A percentile compares a stretch with the other conserved stretches of the same genome.
Conservation (phyloP, 1,284 basidiomycete genomes). For the Irpex sp. region DNA sequence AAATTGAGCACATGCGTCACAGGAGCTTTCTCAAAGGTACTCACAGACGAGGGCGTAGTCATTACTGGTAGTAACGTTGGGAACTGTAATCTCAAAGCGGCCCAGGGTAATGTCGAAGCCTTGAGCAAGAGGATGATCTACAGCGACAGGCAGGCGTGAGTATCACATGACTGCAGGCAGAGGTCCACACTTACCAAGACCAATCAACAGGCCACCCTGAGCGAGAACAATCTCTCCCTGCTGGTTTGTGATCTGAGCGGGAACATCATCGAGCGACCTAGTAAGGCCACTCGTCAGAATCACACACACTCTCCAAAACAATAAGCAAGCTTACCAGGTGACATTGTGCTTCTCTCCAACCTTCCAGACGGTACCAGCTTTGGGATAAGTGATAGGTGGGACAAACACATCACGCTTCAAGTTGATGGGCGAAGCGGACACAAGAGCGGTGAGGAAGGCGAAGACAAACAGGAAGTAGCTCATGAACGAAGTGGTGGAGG, state of each 20-base stretch:
- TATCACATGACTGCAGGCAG: neutral
- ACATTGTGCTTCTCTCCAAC: slow-evolving; percentile 39
- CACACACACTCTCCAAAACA: slow-evolving; percentile 7
- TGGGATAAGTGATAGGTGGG: slow-evolving; percentile 39
- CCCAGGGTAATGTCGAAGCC: slow-evolving; percentile 40
- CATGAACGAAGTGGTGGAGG: slow-evolving; percentile 25
- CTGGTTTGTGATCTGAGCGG: slow-evolving; percentile 44
- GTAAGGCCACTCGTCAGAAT: neutral
- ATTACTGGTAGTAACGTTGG: slow-evolving; percentile 20
- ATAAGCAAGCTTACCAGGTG: slow-evolving; percentile 34
- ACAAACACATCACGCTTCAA: slow-evolving; percentile 43
- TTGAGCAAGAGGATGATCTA: slow-evolving; percentile 31
- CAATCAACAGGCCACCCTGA: slow-evolving; percentile 26
- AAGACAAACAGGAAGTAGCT: slow-evolving; percentile 22
- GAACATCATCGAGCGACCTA: slow-evolving; percentile 39
- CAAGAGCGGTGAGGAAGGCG: slow-evolving; percentile 21
- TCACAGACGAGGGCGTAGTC: slow-evolving; percentile 31
- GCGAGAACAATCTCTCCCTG: slow-evolving; percentile 38
- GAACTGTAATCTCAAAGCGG: slow-evolving; percentile 29
- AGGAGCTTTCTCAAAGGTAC: slow-evolving; percentile 9
- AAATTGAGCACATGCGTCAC: neutral
- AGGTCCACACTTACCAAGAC: slow-evolving; percentile 23
- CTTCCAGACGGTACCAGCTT: slow-evolving; percentile 35
- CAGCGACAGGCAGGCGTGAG: neutral
- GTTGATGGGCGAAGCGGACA: slow-evolving; percentile 26